Conservation (phyloP, 768 basidiomycete genomes). For the Kwoniella heveanensis region DNA sequence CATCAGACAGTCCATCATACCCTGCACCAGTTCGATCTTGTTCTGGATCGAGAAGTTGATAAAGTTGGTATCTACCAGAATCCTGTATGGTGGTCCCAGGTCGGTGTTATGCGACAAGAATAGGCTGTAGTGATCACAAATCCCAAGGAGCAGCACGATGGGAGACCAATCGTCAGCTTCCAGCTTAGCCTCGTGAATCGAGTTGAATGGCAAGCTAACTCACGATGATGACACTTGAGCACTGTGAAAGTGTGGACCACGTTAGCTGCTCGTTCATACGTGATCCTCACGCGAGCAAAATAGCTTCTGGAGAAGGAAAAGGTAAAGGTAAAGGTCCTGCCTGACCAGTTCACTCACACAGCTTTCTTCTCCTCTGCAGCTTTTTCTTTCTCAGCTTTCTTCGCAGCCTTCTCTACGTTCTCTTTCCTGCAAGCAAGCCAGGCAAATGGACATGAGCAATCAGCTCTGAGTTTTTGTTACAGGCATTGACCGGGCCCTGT, state of each 20-base stretch:
- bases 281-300: no score
- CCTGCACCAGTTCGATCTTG: slow-evolving; percentile 88
- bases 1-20: slow-evolving; percentile 99
- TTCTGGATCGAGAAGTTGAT: slow-evolving; percentile 99
- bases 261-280: no score
- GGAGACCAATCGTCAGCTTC: no score
- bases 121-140: slow-evolving; percentile 60
- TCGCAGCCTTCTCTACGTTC: slow-evolving; percentile 84
- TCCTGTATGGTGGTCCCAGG: slow-evolving; percentile 93
- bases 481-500: no score
- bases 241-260: slow-evolving; percentile 16
- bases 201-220: no score
- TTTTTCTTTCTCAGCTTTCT: slow-evolving; percentile 58
- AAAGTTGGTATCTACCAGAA: slow-evolving; percentile 98
- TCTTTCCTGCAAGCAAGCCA: slow-evolving; percentile 68
- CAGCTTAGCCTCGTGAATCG: background rate
- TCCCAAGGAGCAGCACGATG: no score
- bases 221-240: slow-evolving; percentile 50
- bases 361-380: slow-evolving; percentile 52
- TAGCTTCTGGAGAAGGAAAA: no score
- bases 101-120: slow-evolving; percentile 94
- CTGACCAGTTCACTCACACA: slow-evolving; percentile 68
- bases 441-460: background rate
- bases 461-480: no score
- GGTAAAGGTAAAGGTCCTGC: background rate